phyloP scores from a whole-genome alignment of 2,329 filamentous ascomycete genomes.

The Xylariaceae sp. region DNA sequence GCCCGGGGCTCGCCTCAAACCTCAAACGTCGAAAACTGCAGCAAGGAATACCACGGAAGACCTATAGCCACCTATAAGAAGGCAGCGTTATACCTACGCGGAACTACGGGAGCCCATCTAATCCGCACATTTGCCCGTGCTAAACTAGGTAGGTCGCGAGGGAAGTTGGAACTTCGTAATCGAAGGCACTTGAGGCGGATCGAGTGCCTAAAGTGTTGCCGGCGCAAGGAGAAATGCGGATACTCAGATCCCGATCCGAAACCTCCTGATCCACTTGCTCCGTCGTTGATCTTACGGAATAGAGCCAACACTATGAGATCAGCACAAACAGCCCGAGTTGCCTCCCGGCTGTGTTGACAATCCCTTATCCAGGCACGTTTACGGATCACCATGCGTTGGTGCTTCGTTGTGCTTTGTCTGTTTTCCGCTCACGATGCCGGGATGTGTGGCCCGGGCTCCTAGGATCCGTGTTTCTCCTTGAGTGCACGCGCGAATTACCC shows the following conservation, averaged over 20 bases:
- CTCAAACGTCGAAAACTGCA: background rate
- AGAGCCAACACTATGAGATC: background rate
- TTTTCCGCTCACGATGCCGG: background rate
- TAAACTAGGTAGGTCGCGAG: no score
- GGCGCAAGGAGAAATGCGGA: no score
- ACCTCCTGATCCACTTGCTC: background rate
- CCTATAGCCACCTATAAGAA: no score
- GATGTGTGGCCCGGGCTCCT: background rate
- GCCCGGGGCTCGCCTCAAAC: background rate
- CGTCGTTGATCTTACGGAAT: no score
- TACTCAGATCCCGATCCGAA: background rate
- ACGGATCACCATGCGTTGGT: background rate
- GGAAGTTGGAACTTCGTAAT: no score
- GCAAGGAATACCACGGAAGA: background rate
- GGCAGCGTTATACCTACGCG: no score
- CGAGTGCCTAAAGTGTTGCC: no score
- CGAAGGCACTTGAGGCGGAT: no score
- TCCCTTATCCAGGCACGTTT: background rate
- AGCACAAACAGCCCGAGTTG: background rate
- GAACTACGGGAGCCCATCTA: no score
- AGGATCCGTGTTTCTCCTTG: background rate
- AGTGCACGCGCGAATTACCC: background rate
- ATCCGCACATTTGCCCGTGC: no score
- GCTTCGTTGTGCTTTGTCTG: background rate
- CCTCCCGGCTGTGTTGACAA: background rate